Evolutionary conservation across 2,329 filamentous ascomycete genomes (phyloP).

Genomic region (Nakataea oryzae): DNA sequence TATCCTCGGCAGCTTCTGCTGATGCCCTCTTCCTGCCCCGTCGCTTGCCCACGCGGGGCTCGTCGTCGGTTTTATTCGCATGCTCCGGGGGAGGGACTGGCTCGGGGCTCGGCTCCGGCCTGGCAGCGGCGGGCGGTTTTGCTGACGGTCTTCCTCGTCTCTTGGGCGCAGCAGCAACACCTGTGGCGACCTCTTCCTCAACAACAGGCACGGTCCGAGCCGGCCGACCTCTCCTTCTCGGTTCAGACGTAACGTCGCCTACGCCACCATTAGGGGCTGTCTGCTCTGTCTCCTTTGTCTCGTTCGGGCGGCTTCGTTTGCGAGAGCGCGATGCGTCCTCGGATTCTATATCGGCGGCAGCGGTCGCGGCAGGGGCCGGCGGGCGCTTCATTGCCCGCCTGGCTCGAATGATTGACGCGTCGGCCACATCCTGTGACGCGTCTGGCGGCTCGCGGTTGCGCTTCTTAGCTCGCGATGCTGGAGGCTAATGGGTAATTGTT

Average conservation of each 20-base stretch:
- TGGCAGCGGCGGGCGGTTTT: not conserved
- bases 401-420: constrained; percentile 11
- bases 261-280: not conserved
- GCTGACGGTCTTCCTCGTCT: not conserved
- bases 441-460: constrained; percentile 20
- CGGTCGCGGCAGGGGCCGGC: not conserved
- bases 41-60: not conserved
- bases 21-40: not conserved
- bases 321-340: not conserved
- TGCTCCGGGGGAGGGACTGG: not conserved
- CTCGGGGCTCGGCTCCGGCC: not conserved
- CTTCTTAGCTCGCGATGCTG: constrained; percentile 17
- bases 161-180: not conserved
- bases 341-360: not conserved
- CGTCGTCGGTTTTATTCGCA: not conserved
- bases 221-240: not conserved
- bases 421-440: constrained; percentile 11
- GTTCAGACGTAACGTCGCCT: too few relatives aligned
- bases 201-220: not conserved
- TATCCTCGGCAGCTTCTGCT: not conserved
- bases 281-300: constrained; percentile 4
- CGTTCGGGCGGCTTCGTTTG: not conserved
- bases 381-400: constrained; percentile 5
- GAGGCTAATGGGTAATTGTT: constrained; percentile 10
- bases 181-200: not conserved